Percentiles rank a stretch among this genome's conserved stretches.
These are phyloP conservation scores for Mucor velutinosus DNA, from an alignment of 371 early-diverging fungal species.

Conservation along the genomic window DNA sequence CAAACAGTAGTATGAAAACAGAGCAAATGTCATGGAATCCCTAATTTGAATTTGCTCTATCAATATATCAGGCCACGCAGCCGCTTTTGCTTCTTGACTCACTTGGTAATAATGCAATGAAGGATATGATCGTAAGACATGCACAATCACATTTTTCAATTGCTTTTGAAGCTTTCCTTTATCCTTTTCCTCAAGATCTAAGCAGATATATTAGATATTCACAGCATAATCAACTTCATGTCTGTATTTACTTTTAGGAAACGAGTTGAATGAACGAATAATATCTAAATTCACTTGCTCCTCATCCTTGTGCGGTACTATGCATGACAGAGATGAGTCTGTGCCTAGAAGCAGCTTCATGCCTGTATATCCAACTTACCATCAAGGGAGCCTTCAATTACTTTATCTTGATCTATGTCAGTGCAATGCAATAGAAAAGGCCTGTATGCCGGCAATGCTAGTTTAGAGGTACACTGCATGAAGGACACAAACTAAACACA, in stretches of 20 bases:
- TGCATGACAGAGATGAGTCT: neutral
- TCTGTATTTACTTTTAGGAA: conserved; percentile 29
- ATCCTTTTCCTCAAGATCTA: conserved; percentile 34
- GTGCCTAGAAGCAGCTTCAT: neutral
- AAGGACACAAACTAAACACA: neutral
- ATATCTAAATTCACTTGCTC: conserved; percentile 56
- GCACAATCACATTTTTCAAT: conserved; percentile 49
- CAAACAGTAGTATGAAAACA: conserved; percentile 59
- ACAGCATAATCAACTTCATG: neutral
- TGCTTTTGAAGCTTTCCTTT: conserved; percentile 44
- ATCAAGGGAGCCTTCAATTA: conserved; percentile 14
- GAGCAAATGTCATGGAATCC: conserved; percentile 79
- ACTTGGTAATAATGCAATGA: conserved; percentile 73
- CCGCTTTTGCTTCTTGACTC: neutral
- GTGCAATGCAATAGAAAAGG: conserved; percentile 48
- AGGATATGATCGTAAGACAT: conserved; percentile 58
- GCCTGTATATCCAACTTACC: neutral
- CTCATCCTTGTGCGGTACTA: conserved; percentile 52
- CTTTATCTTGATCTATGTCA: conserved; percentile 7
- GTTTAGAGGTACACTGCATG: neutral
- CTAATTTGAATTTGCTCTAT: conserved; percentile 17
- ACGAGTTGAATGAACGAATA: conserved; percentile 51
- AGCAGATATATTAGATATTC: neutral
- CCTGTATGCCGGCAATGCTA: conserved; percentile 23
- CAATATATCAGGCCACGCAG: neutral